Base-by-base conservation (phyloP, 345 rosid genomes). In the Sisymbrium irio region DNA sequence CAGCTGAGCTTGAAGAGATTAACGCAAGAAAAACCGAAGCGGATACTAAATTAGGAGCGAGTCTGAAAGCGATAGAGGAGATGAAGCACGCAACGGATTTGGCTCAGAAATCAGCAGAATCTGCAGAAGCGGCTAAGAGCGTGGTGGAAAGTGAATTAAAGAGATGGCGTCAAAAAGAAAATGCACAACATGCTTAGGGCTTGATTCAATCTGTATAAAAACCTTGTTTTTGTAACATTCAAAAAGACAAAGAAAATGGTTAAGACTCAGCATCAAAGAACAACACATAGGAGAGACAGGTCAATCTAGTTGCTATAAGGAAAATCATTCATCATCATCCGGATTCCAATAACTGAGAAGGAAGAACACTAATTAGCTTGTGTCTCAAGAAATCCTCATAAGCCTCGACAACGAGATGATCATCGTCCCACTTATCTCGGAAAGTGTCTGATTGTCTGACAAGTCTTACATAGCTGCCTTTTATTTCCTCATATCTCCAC, bases 91-190 rank as follows among this genome's bases (percentile, higher is more conserved):
- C 92, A 7, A 92, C 88, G 1, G 97, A 85, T 1, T 32, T 85
- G 49, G 99, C 98, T 36, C 65, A 88, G 77, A 89, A 78, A 77
- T 83, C 94, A 25, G 89, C 90, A 12, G 87, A 87, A 50, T 74
- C 71, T 59, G 90, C 97, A 5, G 89, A 87, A 68, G 85, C 93
- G 0, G 97, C 96, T 3, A 83, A 86, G 77, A 81, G 28, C 15
- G 81, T 76, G 37, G 82, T 95, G 6, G 88, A 90, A 58, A 83
- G 67, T 25, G 97, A 95, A 67, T 92, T 95, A 63, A 57, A 4
- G n/a, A 88, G 69, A 72, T 77, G 89, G 88, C 89, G 86, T 18
- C 76, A 86, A 65, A 72, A 84, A 71, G 82, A 84, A 72, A 69
- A 76, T 74, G 76, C 46, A 65, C 58, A 50, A 42, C 68, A 66